Conservation (phyloP, 257 asterid species). For the Solanum ossicruentum region DNA sequence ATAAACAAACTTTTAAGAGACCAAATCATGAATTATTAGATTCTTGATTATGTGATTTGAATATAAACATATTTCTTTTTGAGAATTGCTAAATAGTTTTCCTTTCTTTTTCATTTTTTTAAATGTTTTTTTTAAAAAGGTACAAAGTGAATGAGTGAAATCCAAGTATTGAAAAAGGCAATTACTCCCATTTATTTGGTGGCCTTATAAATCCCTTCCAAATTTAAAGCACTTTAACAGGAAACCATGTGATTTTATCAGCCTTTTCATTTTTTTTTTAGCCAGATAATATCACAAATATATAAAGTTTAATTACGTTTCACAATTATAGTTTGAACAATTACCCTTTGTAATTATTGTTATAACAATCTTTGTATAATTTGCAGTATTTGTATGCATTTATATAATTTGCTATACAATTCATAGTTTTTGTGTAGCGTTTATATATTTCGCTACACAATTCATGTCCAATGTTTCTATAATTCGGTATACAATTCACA, state of each 20-base stretch:
- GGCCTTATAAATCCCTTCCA: slow-evolving; percentile 8
- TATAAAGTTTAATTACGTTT: no score
- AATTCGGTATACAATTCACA: no score
- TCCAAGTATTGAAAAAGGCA: not conserved
- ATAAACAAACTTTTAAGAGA: not conserved
- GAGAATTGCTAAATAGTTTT: no score
- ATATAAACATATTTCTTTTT: not conserved
- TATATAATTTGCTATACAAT: no score
- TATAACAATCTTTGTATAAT: no score
- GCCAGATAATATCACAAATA: no score
- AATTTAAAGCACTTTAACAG: slow-evolving; percentile 21
- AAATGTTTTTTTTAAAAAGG: not conserved
- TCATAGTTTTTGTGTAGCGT: no score
- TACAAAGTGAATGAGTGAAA: not conserved
- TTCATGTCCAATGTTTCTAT: no score
- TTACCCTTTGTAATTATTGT: no score
- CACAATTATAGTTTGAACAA: no score
- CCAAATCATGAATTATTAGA: not conserved
- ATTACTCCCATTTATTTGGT: not conserved
- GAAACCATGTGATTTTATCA: slow-evolving; percentile 34
- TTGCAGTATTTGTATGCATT: no score
- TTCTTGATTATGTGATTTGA: slow-evolving; percentile 14
- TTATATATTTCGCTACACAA: no score
- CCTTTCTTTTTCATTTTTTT: not conserved
- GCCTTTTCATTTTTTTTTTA: slow-evolving; percentile 13